phyloP scores from a whole-genome alignment of 495 filamentous ascomycete genomes.

The Neurospora sp. region DNA sequence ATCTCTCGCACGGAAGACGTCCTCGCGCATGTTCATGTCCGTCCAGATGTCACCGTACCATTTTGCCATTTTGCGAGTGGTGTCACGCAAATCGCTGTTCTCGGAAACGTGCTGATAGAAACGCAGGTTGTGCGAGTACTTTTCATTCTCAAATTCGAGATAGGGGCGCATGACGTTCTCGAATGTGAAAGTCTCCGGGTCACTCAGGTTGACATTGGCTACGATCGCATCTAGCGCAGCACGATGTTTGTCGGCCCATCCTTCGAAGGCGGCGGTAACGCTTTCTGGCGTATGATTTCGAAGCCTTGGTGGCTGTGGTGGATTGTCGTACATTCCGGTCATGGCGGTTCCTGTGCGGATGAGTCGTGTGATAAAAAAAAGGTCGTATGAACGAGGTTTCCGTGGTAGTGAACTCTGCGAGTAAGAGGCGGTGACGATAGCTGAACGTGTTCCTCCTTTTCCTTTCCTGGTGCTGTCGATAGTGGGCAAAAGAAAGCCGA shows the following conservation, averaged over 20 bases:
- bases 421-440: not conserved
- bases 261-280: conserved; percentile 66
- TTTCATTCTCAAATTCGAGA: conserved; percentile 56
- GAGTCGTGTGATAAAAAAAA: not conserved
- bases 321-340: conserved; percentile 48
- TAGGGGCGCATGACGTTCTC: conserved; percentile 54
- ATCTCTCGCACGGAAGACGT: conserved; percentile 49
- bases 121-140: conserved; percentile 47
- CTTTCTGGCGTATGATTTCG: conserved; percentile 76
- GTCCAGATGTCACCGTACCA: conserved; percentile 50
- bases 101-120: conserved; percentile 78
- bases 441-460: not conserved
- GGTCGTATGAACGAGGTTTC: not conserved
- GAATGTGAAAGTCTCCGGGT: conserved; percentile 48
- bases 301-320: conserved; percentile 74
- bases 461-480: not conserved
- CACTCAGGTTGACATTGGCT: conserved; percentile 46
- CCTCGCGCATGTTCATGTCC: conserved; percentile 51
- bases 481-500: not conserved
- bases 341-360: conserved; percentile 13
- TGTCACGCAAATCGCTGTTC: conserved; percentile 56
- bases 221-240: conserved; percentile 66
- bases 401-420: not conserved
- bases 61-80: conserved; percentile 49
- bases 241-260: conserved; percentile 58